Base-by-base conservation (phyloP, 1,139 yeast genomes). In the Zygosaccharomyces pseudobailii region DNA sequence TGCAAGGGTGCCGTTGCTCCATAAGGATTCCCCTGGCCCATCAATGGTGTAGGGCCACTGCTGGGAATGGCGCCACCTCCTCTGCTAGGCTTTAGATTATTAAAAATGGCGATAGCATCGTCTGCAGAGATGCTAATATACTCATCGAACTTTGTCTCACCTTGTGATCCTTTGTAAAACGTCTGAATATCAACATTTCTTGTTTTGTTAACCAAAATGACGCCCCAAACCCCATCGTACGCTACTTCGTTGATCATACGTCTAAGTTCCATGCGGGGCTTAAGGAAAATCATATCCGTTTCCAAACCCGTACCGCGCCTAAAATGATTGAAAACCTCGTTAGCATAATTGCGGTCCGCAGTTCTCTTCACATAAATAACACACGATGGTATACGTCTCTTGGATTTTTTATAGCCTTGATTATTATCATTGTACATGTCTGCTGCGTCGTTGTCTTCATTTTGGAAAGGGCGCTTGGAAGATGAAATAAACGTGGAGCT, bases 131-230 rank as follows among this genome's bases (percentile, higher is more conserved):
- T 74, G 47, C 78, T 78, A 4, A 85, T 76, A 61, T 88, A 89
- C 61, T 89, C 96, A 59, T 87, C 95, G 63, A 85, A 89, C 55
- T 82, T 80, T 28, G 89, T 79, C 36, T 71, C 71, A n/a, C 88
- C 89, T 55, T 80, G 84, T 0, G 79, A 69, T 1, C 84, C 75
- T 32, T 74, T 75, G 60, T 86, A 87, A 63, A 85, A 89, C 1
- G 86, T 77, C 61, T 85, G 94, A 19, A 87, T 70, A 59, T 86
- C 88, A 17, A 88, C 75, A 48, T 72, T 74, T 42, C 74, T 71
- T 13, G 71, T 64, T 45, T 74, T 76, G 53, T 80, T 79, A n/a
- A 88, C 73, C 6, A 85, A 72, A 43, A 88, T 78, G 1, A 85
- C 85, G 17, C 87, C 90, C 58, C 79, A 63, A 3, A 80, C 86